phyloP scores from a whole-genome alignment of 306 rosid genomes.

The Erythrophleum fordii region DNA sequence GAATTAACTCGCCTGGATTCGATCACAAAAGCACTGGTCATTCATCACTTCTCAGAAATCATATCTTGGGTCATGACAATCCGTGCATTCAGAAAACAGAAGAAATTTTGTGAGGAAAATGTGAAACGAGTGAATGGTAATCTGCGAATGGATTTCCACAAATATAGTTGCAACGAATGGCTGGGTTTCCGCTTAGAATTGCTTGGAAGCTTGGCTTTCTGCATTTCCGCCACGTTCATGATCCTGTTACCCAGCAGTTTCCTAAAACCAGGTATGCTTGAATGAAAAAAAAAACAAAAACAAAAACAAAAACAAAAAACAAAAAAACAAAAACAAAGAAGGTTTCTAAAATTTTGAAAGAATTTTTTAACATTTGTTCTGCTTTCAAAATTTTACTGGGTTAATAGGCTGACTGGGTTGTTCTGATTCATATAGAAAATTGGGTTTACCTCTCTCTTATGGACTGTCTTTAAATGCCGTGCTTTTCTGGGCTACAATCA shows the following conservation, averaged over 20 bases:
- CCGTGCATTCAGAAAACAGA: slow-evolving; percentile 66
- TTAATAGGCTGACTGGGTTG: slow-evolving; percentile 18
- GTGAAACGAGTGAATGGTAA: slow-evolving; percentile 64
- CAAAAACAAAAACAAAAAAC: no score
- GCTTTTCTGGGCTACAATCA: slow-evolving; percentile 57
- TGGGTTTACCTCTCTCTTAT: slow-evolving; percentile 85
- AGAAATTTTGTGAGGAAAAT: slow-evolving; percentile 56
- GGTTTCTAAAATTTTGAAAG: no score
- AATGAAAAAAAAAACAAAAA: neutral
- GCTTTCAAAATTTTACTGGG: neutral
- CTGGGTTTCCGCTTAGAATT: slow-evolving; percentile 75
- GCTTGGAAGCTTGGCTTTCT: slow-evolving; percentile 65
- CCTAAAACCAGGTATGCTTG: slow-evolving; percentile 67
- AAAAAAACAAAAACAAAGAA: no score
- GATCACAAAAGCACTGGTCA: slow-evolving; percentile 83
- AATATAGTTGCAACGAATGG: slow-evolving; percentile 75
- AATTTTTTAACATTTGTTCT: neutral
- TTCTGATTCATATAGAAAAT: slow-evolving; percentile 53
- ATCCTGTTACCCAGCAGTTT: slow-evolving; percentile 70
- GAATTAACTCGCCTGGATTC: slow-evolving; percentile 78
- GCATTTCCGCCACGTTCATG: slow-evolving; percentile 77
- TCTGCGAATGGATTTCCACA: slow-evolving; percentile 83
- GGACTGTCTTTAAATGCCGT: slow-evolving; percentile 67
- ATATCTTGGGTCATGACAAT: slow-evolving; percentile 80
- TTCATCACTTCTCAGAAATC: slow-evolving; percentile 87